These are phyloP conservation scores for Tardiomyces digboiensis DNA, from an alignment of 1,139 yeast genomes.

Conservation along the genomic window DNA sequence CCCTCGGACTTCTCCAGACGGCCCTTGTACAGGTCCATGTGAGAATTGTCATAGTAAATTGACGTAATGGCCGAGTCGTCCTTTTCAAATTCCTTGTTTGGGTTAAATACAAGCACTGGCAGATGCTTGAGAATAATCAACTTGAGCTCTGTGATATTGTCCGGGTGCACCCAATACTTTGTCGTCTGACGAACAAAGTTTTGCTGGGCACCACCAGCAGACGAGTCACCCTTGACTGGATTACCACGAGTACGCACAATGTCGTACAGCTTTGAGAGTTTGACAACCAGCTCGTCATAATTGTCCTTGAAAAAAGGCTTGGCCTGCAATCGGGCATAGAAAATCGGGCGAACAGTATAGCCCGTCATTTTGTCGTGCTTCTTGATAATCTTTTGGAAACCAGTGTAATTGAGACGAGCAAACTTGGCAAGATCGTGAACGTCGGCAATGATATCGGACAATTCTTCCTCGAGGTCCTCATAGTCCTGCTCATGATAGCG, in stretches of 20 bases:
- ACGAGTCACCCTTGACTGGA: slow-evolving; percentile 86
- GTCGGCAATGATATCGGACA: slow-evolving; percentile 91
- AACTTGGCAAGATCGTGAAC: slow-evolving; percentile 95
- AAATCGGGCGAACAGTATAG: slow-evolving; percentile 79
- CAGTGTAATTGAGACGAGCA: slow-evolving; percentile 86
- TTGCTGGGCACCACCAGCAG: slow-evolving; percentile 97
- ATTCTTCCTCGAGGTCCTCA: slow-evolving; percentile 83
- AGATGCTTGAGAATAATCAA: slow-evolving; percentile 85
- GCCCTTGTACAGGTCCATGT: slow-evolving; percentile 87
- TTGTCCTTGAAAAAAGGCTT: slow-evolving; percentile 95
- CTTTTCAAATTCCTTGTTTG: slow-evolving; percentile 88
- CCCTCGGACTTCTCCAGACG: slow-evolving; percentile 95
- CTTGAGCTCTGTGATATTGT: slow-evolving; percentile 95
- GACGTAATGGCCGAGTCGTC: slow-evolving; percentile 97
- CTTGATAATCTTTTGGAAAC: slow-evolving; percentile 91
- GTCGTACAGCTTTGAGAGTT: slow-evolving; percentile 82
- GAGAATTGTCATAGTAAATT: slow-evolving; percentile 84
- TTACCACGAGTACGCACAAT: slow-evolving; percentile 92
- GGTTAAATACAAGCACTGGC: slow-evolving; percentile 93
- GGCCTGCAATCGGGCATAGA: slow-evolving; percentile 84
- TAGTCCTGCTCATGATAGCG: slow-evolving; percentile 64
- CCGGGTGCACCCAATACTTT: slow-evolving; percentile 98
- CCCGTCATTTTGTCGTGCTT: slow-evolving; percentile 91
- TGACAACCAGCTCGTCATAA: slow-evolving; percentile 81
- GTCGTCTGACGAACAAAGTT: slow-evolving; percentile 98